Evolutionary conservation across 2,329 filamentous ascomycete species (phyloP).

Genomic region (Colletotrichum plurivorum): DNA sequence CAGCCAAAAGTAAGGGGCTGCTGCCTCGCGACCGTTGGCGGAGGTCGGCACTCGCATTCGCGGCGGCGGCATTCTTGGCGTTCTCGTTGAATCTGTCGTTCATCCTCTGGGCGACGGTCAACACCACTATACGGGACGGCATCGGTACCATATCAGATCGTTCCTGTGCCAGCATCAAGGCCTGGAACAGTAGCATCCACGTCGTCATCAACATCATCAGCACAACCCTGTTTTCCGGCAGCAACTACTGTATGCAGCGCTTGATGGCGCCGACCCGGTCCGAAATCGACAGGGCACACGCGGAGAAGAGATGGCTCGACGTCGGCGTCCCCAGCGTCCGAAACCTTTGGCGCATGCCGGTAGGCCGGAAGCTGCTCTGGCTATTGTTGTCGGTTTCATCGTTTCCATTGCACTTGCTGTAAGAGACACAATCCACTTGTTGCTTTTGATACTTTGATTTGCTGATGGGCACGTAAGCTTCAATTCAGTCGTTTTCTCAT

Average conservation of each 20-base stretch:
- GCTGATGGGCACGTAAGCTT: not conserved
- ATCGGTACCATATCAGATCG: no score
- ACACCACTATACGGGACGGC: no score
- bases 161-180: no score
- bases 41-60: no score
- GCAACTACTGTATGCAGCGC: slow-evolving; percentile 51
- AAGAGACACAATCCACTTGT: not conserved
- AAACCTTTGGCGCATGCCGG: not conserved
- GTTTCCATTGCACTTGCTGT: slow-evolving; percentile 15
- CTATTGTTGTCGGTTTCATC: not conserved
- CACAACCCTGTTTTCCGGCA: slow-evolving; percentile 48
- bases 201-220: slow-evolving; percentile 49
- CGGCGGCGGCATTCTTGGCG: no score
- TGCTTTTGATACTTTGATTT: not conserved
- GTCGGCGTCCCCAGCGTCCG: slow-evolving; percentile 54
- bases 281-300: slow-evolving; percentile 56
- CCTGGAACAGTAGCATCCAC: slow-evolving; percentile 41
- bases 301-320: slow-evolving; percentile 55
- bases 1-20: no score
- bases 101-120: no score
- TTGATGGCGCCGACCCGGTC: slow-evolving; percentile 48
- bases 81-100: no score
- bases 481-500: slow-evolving; percentile 15
- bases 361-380: not conserved
- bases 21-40: no score